These are phyloP conservation scores for Linum usitatissimum DNA, from an alignment of 345 rosid species.

Conservation along the genomic window DNA sequence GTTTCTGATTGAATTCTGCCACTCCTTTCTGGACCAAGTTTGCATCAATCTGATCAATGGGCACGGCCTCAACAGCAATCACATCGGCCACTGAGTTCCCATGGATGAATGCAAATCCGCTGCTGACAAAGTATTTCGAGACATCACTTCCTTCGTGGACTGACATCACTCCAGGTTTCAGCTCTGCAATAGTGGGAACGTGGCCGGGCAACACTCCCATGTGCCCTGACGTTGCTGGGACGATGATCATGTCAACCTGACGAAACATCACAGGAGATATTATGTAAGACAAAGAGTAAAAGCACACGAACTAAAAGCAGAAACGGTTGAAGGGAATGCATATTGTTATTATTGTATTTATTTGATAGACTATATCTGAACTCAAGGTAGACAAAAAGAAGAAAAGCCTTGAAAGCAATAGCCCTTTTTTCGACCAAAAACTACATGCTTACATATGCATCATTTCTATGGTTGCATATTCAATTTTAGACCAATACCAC, in stretches of 20 bases:
- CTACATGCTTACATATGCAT: not conserved
- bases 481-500: not conserved
- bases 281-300: not conserved
- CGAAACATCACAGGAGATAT: not conserved
- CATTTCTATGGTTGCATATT: not conserved
- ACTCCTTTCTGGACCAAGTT: conserved; percentile 74
- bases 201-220: conserved; percentile 93
- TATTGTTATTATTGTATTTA: too few relatives aligned
- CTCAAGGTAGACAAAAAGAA: not conserved
- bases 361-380: too few relatives aligned
- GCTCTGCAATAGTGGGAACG: conserved; percentile 74
- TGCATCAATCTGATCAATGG: conserved; percentile 54
- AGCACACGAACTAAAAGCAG: too few relatives aligned
- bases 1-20: conserved; percentile 67
- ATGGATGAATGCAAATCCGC: conserved; percentile 78
- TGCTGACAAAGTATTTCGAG: conserved; percentile 71
- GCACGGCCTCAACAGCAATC: conserved; percentile 67
- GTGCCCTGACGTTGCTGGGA: conserved; percentile 87
- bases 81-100: conserved; percentile 75
- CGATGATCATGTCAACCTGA: conserved; percentile 93
- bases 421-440: not conserved
- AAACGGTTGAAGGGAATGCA: too few relatives aligned
- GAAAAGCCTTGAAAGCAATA: not conserved
- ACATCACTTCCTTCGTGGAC: conserved; percentile 75
- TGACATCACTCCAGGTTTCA: conserved; percentile 76